These are phyloP conservation scores for Lasiosphaeriaceae sp. DNA, from an alignment of 495 filamentous ascomycete species.

Conservation along the genomic window DNA sequence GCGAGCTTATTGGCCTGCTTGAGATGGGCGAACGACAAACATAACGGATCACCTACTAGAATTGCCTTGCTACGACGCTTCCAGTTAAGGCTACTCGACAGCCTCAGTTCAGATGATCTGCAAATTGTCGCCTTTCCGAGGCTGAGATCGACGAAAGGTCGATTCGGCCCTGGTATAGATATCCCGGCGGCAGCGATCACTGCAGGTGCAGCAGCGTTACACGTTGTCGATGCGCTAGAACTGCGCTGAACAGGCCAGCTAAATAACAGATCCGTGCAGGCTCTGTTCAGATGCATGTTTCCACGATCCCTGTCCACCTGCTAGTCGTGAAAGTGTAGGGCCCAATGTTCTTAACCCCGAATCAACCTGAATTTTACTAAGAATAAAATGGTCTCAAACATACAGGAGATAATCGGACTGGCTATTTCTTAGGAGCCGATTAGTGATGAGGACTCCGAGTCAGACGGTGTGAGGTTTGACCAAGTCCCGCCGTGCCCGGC, in stretches of 20 bases:
- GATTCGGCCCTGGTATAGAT: slow-evolving; percentile 2
- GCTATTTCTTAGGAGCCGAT: no score
- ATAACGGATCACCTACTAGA: not conserved
- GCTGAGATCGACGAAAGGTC: slow-evolving; percentile 15
- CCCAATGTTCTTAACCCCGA: not conserved
- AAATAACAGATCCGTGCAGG: not conserved
- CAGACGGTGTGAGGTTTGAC: no score
- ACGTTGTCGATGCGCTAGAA: no score
- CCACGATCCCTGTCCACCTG: slow-evolving; percentile 1
- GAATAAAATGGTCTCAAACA: no score
- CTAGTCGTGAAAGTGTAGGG: not conserved
- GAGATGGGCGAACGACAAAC: not conserved
- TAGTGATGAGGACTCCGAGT: no score
- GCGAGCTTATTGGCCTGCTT: not conserved
- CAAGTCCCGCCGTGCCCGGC: no score
- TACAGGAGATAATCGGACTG: no score
- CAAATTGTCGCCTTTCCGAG: slow-evolving; percentile 7
- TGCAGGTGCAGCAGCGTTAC: not conserved
- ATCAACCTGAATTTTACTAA: no score
- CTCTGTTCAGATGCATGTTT: slow-evolving; percentile 2
- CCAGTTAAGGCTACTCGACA: not conserved
- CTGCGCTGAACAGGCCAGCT: not conserved
- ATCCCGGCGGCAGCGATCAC: not conserved
- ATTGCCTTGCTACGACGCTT: not conserved
- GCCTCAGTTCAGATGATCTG: slow-evolving; percentile 15